Evolutionary conservation across 345 rosid genomes (phyloP).

Genomic region (Populus alba): DNA sequence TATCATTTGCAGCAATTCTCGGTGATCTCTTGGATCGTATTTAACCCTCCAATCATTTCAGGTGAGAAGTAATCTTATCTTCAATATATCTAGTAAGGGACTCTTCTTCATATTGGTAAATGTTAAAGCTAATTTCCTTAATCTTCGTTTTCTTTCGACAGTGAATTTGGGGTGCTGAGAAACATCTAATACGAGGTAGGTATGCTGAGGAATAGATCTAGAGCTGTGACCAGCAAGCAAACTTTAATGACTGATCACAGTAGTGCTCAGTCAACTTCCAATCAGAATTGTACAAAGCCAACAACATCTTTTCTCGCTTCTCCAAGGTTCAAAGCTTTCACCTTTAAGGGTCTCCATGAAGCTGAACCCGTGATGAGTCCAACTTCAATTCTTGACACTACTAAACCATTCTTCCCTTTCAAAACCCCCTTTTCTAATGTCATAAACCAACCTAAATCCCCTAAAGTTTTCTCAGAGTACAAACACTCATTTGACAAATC

Average conservation of each 20-base stretch:
- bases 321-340: slow-evolving; percentile 53
- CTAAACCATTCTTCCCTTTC: slow-evolving; percentile 40
- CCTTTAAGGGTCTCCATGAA: slow-evolving; percentile 41
- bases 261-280: slow-evolving; percentile 32
- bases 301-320: slow-evolving; percentile 44
- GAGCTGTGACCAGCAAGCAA: slow-evolving; percentile 56
- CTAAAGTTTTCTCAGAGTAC: slow-evolving; percentile 23
- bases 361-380: slow-evolving; percentile 51
- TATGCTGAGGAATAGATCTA: slow-evolving; percentile 51
- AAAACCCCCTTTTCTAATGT: slow-evolving; percentile 33
- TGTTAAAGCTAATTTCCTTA: background rate
- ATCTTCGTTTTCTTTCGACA: background rate
- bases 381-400: slow-evolving; percentile 56
- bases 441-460: slow-evolving; percentile 32
- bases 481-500: slow-evolving; percentile 25
- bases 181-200: slow-evolving; percentile 3
- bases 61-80: slow-evolving; percentile 19
- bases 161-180: background rate
- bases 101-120: background rate
- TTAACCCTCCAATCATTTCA: slow-evolving; percentile 1
- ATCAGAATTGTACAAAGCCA: slow-evolving; percentile 26
- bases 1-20: slow-evolving; percentile 5
- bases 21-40: background rate
- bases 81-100: too few species aligned
- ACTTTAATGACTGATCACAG: slow-evolving; percentile 58